Conservation (phyloP, 2,329 filamentous ascomycete genomes). For the Monosporascus sp. region DNA sequence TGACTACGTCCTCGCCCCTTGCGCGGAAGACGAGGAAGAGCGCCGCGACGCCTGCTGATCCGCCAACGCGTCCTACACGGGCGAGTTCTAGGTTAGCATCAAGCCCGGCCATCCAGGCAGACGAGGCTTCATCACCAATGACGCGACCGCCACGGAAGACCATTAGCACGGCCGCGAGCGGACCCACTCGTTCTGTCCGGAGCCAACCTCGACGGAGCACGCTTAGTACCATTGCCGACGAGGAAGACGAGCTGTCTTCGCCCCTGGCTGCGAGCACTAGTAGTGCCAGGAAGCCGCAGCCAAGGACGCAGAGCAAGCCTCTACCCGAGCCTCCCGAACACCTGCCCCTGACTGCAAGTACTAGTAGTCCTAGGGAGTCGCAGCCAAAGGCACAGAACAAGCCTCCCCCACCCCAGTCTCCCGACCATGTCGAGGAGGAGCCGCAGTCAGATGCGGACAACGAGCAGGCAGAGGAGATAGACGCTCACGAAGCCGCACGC, state of each 20-base stretch:
- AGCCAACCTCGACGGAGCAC: slow-evolving; percentile 16
- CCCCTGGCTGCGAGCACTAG: slow-evolving; percentile 22
- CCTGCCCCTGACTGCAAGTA: slow-evolving; percentile 22
- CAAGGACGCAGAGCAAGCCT: slow-evolving; percentile 13
- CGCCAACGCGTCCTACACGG: slow-evolving; percentile 17
- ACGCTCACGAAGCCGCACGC: slow-evolving; percentile 36
- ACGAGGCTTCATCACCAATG: slow-evolving; percentile 17
- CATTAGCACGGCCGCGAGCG: slow-evolving; percentile 11
- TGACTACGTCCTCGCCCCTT: slow-evolving; percentile 38
- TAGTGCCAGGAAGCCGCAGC: slow-evolving; percentile 21
- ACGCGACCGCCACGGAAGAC: slow-evolving; percentile 15
- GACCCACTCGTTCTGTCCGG: slow-evolving; percentile 18
- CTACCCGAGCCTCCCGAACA: background rate
- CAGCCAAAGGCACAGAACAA: slow-evolving; percentile 6
- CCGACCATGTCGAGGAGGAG: slow-evolving; percentile 2
- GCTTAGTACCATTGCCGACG: slow-evolving; percentile 8
- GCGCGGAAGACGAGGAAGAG: slow-evolving; percentile 35
- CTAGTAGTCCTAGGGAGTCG: slow-evolving; percentile 17
- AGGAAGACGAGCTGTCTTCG: slow-evolving; percentile 20
- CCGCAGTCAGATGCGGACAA: slow-evolving; percentile 14
- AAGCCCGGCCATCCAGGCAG: slow-evolving; percentile 7
- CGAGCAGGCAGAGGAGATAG: slow-evolving; percentile 39
- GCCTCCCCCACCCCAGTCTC: background rate
- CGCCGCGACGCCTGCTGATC: slow-evolving; percentile 16
- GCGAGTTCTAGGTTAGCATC: slow-evolving; percentile 13